Percentiles rank a stretch among this genome's conserved stretches.
phyloP scores from a whole-genome alignment of 768 basidiomycete genomes.

The Zangia roseola region DNA sequence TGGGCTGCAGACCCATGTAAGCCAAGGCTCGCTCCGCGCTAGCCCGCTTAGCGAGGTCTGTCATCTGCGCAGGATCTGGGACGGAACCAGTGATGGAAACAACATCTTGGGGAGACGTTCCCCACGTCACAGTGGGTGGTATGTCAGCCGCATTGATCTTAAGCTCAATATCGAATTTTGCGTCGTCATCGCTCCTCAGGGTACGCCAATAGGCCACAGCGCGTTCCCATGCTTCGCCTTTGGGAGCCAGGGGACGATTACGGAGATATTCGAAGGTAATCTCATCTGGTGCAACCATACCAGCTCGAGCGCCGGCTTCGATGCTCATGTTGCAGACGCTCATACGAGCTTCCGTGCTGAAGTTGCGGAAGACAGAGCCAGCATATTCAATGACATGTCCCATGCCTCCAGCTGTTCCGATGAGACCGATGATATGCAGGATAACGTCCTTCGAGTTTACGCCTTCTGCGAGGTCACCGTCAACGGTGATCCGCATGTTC shows the following conservation, averaged over 20 bases:
- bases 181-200: slow-evolving; percentile 75
- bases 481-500: slow-evolving; percentile 90
- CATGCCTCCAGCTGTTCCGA: slow-evolving; percentile 92
- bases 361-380: slow-evolving; percentile 80
- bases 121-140: slow-evolving; percentile 90
- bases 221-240: slow-evolving; percentile 81
- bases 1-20: slow-evolving; percentile 85
- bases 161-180: slow-evolving; percentile 81
- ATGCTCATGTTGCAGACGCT: slow-evolving; percentile 95
- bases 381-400: slow-evolving; percentile 91
- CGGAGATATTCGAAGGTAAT: slow-evolving; percentile 82
- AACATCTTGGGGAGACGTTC: slow-evolving; percentile 88
- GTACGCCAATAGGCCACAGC: slow-evolving; percentile 87
- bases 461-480: slow-evolving; percentile 77
- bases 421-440: slow-evolving; percentile 84
- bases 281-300: slow-evolving; percentile 91
- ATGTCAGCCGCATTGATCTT: slow-evolving; percentile 82
- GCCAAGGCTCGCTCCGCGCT: slow-evolving; percentile 73
- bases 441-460: slow-evolving; percentile 90
- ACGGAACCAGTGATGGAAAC: slow-evolving; percentile 79
- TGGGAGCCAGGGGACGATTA: slow-evolving; percentile 77
- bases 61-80: slow-evolving; percentile 68
- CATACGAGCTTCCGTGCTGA: slow-evolving; percentile 91
- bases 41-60: slow-evolving; percentile 61
- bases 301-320: slow-evolving; percentile 89